These are phyloP conservation scores for Mollisiaceae sp. DNA, from an alignment of 2,329 filamentous ascomycete species.

Conservation along the genomic window DNA sequence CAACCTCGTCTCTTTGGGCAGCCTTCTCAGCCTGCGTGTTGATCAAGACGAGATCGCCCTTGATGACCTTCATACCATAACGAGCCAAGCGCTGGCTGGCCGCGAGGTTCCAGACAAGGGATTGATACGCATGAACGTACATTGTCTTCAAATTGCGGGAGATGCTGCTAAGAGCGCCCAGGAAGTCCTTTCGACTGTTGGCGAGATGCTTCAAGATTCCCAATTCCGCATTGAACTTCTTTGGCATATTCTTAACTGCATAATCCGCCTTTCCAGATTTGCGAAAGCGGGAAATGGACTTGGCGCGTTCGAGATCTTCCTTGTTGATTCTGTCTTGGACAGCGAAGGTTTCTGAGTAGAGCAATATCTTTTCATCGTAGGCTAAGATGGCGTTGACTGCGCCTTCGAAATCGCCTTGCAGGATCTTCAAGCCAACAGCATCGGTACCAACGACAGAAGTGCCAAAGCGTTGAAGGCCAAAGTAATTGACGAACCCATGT, in stretches of 20 bases:
- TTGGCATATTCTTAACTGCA: conserved; percentile 73
- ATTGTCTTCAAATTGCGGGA: conserved; percentile 84
- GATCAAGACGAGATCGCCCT: conserved; percentile 71
- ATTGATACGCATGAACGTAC: conserved; percentile 98
- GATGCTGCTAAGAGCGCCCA: conserved; percentile 81
- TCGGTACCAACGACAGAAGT: conserved; percentile 88
- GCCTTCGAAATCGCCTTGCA: conserved; percentile 79
- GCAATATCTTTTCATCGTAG: conserved; percentile 69
- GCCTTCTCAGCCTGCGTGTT: conserved; percentile 30
- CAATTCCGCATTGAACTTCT: conserved; percentile 80
- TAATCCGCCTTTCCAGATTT: conserved; percentile 61
- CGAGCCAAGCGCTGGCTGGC: conserved; percentile 80
- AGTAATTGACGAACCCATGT: conserved; percentile 95
- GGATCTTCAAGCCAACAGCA: conserved; percentile 80
- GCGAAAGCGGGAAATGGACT: conserved; percentile 77
- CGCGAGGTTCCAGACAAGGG: conserved; percentile 88
- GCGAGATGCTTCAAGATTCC: conserved; percentile 78
- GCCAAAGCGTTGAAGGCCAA: conserved; percentile 95
- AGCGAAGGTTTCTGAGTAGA: conserved; percentile 53
- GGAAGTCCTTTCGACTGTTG: conserved; percentile 64
- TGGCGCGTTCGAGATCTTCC: conserved; percentile 81
- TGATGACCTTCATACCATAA: conserved; percentile 75
- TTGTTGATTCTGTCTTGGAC: conserved; percentile 58
- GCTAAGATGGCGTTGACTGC: conserved; percentile 79
- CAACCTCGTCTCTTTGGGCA: conserved; percentile 38